A percentile compares a stretch with the other conserved stretches of the same genome.
phyloP scores from a whole-genome alignment of 257 asterid genomes.

The Catharanthus roseus region DNA sequence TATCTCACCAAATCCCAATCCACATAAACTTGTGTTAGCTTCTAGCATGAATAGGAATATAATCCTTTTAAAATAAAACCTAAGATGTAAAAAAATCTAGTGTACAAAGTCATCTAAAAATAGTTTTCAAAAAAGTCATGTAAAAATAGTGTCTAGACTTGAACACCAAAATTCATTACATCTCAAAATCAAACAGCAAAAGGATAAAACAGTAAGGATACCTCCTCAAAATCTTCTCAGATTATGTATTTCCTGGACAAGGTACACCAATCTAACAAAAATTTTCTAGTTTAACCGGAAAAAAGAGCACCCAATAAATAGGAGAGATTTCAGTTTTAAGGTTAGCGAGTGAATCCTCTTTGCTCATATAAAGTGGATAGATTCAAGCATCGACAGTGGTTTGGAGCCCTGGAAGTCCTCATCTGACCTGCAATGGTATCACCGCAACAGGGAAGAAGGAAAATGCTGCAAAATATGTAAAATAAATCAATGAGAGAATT shows the following conservation, averaged over 20 bases:
- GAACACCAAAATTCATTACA: neutral
- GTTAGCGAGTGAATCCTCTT: too few relatives aligned
- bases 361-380: neutral
- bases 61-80: too few relatives aligned
- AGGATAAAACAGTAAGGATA: neutral
- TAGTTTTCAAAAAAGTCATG: too few relatives aligned
- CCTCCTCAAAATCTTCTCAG: neutral
- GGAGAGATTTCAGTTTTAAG: too few relatives aligned
- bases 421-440: slow-evolving; percentile 2
- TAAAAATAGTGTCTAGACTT: too few relatives aligned
- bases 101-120: too few relatives aligned
- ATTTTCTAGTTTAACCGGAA: too few relatives aligned
- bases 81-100: too few relatives aligned
- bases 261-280: neutral
- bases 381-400: neutral
- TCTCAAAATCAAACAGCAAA: neutral
- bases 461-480: neutral
- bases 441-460: neutral
- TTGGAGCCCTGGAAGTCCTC: neutral
- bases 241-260: neutral
- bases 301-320: too few relatives aligned
- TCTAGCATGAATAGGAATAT: too few relatives aligned
- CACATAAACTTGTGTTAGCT: too few relatives aligned
- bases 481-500: neutral
- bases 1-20: too few relatives aligned